Base-by-base conservation (phyloP, 1,284 basidiomycete genomes). In the Hortiboletus rubellus region DNA sequence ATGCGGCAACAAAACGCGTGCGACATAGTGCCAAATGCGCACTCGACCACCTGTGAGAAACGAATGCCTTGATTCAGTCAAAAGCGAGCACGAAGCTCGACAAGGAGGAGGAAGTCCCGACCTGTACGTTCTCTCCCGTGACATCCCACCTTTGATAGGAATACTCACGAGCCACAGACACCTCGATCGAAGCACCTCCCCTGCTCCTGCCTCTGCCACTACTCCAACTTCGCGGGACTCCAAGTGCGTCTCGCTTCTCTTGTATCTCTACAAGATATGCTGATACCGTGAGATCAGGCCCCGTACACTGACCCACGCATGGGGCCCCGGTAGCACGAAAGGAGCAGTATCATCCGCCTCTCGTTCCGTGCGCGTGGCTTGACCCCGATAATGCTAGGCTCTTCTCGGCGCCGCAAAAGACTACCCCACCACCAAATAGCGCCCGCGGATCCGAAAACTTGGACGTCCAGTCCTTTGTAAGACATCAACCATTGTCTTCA, bases 181-280 rank as follows among this genome's bases (percentile, higher is more conserved):
- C 83, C 1, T 88, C 87, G 1, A 91, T 95, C 47, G 92, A 95
- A 67, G 91, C 92, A 7, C 91, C 92, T 2, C 92, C 92, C 0
- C 92, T 89, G 17, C 70, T 94, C 1, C 75, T 90, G 8, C 92
- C 92, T 3, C 85, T 85, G 84, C 60, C 86, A 87, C 61, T 92
- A 91, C 60, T 94, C 92, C 66, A 92, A 94, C 72, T 90, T 94
- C 5, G 94, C 92, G 0, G 92, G 92, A 0, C 76, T 94, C 7
- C 89, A 92, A 22, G 22, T 22, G 22, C 22, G 22, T 22, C 22
- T 22, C 22, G n/a, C 3, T 24, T 22, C 9, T n/a, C 18, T 10
- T 10, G n/a, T 40, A 17, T 11, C n/a, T 36, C 15, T 36, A 14
- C 15, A 9, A 18, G 8, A 10, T n/a, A n/a, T n/a, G n/a, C 44